Conservation (phyloP, 176 grass and related monocot genomes). For the Alopecurus myosuroides region DNA sequence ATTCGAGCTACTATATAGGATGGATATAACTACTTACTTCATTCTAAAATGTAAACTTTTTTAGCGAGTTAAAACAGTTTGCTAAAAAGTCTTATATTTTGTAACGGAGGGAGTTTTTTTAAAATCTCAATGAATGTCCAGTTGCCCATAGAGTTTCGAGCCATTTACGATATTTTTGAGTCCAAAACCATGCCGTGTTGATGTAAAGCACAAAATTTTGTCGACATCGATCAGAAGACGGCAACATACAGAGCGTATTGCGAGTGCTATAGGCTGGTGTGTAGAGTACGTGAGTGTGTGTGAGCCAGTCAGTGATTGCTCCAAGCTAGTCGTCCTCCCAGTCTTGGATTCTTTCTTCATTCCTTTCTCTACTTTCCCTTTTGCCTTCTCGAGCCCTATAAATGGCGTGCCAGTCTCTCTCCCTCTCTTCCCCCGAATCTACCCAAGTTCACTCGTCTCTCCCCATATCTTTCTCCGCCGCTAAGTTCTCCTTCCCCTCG, state of each 20-base stretch:
- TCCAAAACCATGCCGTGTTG: background rate
- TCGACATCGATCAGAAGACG: background rate
- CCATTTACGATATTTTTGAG: background rate
- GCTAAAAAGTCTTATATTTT: no score
- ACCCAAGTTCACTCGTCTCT: background rate
- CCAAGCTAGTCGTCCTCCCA: background rate
- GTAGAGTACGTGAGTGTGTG: background rate
- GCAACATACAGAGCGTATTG: no score
- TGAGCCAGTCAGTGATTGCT: background rate
- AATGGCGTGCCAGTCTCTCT: slow-evolving; percentile 16
- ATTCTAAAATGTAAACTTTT: no score
- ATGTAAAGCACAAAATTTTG: background rate
- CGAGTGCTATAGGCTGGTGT: background rate
- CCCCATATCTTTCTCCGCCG: background rate
- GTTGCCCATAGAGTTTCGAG: background rate
- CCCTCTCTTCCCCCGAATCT: background rate
- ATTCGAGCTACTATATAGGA: no score
- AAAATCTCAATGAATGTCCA: background rate
- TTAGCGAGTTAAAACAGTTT: no score
- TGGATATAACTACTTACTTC: no score
- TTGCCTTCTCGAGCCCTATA: slow-evolving; percentile 18
- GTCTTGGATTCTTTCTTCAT: background rate
- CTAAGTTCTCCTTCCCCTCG: no score
- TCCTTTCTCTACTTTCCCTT: background rate
- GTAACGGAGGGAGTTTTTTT: no score